phyloP scores from a whole-genome alignment of 2,329 filamentous ascomycete species.

The Diaporthe eres region DNA sequence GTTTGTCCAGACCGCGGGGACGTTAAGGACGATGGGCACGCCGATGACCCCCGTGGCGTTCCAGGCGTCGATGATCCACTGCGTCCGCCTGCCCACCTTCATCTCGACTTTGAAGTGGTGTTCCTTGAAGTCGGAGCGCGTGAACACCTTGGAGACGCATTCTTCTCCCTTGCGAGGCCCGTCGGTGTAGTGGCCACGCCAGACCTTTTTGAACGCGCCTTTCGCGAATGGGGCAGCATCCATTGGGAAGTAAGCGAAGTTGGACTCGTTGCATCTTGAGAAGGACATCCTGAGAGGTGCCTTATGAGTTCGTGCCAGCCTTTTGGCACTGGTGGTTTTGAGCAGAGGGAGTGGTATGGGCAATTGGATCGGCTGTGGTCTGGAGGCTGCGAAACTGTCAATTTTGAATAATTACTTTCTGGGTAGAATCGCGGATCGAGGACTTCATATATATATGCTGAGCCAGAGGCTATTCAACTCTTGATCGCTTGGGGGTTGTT shows the following conservation, averaged over 20 bases:
- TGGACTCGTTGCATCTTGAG: not conserved
- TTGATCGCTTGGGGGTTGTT: no score
- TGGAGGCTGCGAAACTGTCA: not conserved
- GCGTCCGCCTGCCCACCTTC: no score
- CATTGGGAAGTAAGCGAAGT: no score
- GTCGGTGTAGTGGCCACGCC: not conserved
- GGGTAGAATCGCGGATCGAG: no score
- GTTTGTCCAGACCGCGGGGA: no score
- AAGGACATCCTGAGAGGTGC: not conserved
- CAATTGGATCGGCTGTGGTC: not conserved
- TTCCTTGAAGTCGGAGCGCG: accelerated
- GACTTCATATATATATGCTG: no score
- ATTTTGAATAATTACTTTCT: no score
- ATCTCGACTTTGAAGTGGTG: not conserved
- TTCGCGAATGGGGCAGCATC: not conserved
- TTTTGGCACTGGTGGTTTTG: no score
- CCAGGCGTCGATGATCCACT: not conserved
- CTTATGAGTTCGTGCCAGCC: not conserved
- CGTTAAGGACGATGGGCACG: no score
- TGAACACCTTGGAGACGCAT: not conserved
- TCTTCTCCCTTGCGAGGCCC: not conserved
- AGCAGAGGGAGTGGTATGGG: no score
- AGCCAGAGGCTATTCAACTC: no score
- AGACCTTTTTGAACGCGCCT: not conserved
- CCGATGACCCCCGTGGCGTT: not conserved